Base-by-base conservation (phyloP, 208 protist species). In the Trypanosoma rangeli region DNA sequence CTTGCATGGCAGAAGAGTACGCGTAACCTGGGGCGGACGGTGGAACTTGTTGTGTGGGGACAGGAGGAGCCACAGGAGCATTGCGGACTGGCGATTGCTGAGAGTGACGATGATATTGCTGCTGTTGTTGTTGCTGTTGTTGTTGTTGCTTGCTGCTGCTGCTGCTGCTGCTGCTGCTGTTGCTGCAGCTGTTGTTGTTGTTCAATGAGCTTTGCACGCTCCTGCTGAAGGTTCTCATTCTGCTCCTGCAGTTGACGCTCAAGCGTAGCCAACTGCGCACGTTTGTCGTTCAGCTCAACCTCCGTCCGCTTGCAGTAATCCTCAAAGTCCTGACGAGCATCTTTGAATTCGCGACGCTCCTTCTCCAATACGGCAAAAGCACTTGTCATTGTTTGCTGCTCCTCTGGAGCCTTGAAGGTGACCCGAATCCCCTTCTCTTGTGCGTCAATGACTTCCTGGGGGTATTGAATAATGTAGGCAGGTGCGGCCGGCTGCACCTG, bases 381-480 rank as follows among this genome's bases (percentile, higher is more conserved):
- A 50, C 52, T 79, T 13, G 66, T 48, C 50, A 90, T 67, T 24
- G 72, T 81, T 66, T 82, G 72, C 53, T 74, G 54, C 1, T 66
- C 80, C 58, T 33, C 78, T 54, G 83, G 83, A 24, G 84, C 83
- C 69, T 84, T 85, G 65, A 91, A 91, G 58, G 52, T 12, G 29
- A 91, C 58, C 68, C 63, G 74, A 29, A 77, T 69, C 26, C 73
- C 63, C 64, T 90, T 84, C 61, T 80, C 28, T 20, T 76, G 71
- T n/a, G 57, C 49, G 54, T 65, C 82, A 63, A 91, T 37, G 48
- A 94, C 77, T n/a, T 65, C 64, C 52, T 69, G 75, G 18, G 89
- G 89, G 80, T 94, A 94, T 71, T 85, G 70, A n/a, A 80, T 86
- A 16, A 78, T 44, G 76, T 81, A 89, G 76, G 84, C 70, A 49